These are phyloP conservation scores for Ustilago xerochloae DNA, from an alignment of 1,284 basidiomycete species.

Conservation along the genomic window DNA sequence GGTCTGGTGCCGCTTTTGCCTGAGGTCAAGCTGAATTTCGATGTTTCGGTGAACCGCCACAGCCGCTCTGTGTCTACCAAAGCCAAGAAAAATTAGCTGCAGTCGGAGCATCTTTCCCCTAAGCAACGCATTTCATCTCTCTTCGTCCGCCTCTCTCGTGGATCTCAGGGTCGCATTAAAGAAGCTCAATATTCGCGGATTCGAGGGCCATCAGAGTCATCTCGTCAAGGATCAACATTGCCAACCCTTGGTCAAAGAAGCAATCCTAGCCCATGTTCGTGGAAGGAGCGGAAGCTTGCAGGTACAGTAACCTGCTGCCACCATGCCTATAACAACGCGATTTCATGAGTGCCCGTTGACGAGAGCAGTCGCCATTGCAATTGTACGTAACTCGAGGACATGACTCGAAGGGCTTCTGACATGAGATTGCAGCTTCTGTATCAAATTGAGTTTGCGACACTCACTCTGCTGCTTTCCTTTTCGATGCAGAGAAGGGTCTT, in stretches of 20 bases:
- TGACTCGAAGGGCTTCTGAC: slow-evolving; percentile 18
- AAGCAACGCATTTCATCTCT: not conserved
- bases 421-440: slow-evolving; percentile 9
- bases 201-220: no score
- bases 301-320: no score
- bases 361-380: no score
- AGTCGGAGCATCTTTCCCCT: slow-evolving; percentile 15
- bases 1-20: not conserved
- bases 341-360: no score
- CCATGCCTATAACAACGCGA: no score
- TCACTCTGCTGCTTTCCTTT: not conserved
- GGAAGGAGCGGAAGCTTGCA: no score
- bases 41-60: slow-evolving; percentile 39
- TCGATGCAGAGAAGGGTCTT: not conserved
- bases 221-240: no score
- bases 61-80: slow-evolving; percentile 9
- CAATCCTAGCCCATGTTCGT: no score
- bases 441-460: not conserved
- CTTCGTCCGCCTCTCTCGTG: not conserved
- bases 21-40: not conserved
- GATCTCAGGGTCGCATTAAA: slow-evolving; percentile 9
- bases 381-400: no score
- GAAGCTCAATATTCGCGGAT: not conserved
- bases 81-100: slow-evolving; percentile 26
- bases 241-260: no score